Evolutionary conservation across 768 basidiomycete genomes (phyloP).

Genomic region (Mycena epipterygia): DNA sequence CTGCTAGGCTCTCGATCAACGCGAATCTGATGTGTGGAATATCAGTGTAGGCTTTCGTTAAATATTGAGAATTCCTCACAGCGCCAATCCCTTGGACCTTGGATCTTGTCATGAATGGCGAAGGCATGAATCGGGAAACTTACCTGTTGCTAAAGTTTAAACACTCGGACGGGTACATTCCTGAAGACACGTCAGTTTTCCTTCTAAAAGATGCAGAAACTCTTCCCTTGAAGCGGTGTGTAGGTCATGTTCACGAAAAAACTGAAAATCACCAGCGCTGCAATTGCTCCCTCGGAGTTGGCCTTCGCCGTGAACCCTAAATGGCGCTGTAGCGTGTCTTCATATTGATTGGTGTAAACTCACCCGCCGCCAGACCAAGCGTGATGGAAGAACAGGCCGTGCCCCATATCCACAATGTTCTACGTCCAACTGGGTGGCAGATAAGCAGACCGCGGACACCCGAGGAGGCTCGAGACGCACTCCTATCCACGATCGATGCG

Average conservation of each 20-base stretch:
- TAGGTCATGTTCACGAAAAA: conserved; percentile 26
- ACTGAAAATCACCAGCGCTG: conserved; percentile 7
- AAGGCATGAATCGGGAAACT: not conserved
- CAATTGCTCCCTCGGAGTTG: conserved; percentile 57
- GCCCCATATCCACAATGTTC: conserved; percentile 64
- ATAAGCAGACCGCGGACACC: not conserved
- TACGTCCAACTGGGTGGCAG: conserved; percentile 50
- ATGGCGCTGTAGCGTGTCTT: not conserved
- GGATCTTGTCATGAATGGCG: not conserved
- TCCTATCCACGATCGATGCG: conserved; percentile 55
- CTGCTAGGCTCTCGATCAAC: conserved; percentile 20
- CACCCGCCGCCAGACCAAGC: conserved; percentile 57
- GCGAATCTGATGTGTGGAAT: conserved; percentile 1
- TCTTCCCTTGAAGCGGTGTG: conserved; percentile 23
- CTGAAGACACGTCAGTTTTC: conserved; percentile 7
- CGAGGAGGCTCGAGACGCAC: conserved; percentile 30
- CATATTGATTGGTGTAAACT: not conserved
- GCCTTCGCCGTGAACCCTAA: conserved; percentile 56
- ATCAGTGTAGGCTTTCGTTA: not conserved
- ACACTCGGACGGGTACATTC: conserved; percentile 27
- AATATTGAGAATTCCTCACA: not conserved
- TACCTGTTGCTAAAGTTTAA: conserved; percentile 9
- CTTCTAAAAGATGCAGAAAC: not conserved
- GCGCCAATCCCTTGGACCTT: conserved; percentile 25
- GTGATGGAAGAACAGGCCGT: conserved; percentile 51